Evolutionary conservation across 2,329 filamentous ascomycete species (phyloP).

Genomic region (Pseudogymnoascus sp.): DNA sequence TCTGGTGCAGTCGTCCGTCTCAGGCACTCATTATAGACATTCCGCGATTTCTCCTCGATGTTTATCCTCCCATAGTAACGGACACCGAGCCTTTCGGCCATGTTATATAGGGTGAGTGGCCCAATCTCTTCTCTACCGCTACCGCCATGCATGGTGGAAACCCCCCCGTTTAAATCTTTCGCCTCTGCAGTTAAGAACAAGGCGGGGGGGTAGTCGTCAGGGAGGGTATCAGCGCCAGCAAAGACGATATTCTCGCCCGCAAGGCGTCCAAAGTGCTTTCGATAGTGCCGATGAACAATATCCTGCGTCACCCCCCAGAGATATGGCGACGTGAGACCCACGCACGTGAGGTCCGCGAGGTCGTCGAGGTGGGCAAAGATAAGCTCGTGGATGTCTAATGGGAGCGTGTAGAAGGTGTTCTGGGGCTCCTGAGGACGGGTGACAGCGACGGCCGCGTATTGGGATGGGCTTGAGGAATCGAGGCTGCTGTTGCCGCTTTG

Average conservation of each 20-base stretch:
- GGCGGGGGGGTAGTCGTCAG: neutral
- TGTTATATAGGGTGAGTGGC: neutral
- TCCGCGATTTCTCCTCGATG: too few species aligned
- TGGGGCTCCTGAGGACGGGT: neutral
- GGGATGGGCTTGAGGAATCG: neutral
- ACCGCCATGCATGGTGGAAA: too few species aligned
- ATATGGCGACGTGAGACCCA: neutral
- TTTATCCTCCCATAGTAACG: neutral
- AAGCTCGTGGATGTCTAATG: conserved; percentile 18
- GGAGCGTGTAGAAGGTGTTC: conserved; percentile 4
- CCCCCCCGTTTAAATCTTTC: neutral
- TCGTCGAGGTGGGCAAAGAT: conserved; percentile 18
- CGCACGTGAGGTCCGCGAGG: conserved; percentile 14
- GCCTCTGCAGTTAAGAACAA: neutral
- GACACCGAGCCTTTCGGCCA: neutral
- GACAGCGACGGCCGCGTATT: neutral
- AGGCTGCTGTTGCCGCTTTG: neutral
- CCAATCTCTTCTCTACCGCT: neutral
- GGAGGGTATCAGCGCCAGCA: neutral
- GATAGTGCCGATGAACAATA: neutral
- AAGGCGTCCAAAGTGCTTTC: neutral
- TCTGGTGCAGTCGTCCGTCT: too few species aligned
- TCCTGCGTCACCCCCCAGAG: neutral
- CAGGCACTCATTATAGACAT: neutral
- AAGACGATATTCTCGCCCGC: neutral